Conservation (phyloP, 23 red algal genomes). For the Agarophyton chilense region DNA sequence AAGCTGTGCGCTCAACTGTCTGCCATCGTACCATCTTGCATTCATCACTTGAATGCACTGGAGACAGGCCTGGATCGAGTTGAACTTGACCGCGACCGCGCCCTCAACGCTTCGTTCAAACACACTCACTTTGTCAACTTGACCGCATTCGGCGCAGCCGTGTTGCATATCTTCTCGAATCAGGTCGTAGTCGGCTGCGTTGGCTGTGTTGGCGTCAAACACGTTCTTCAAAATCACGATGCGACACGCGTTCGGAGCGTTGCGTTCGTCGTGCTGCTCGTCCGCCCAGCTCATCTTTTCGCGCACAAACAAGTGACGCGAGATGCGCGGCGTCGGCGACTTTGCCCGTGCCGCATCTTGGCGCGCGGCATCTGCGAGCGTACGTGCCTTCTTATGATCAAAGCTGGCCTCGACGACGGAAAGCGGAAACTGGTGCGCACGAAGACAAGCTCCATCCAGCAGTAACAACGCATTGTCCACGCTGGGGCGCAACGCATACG, state of each 20-base stretch:
- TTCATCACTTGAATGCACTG: constrained; percentile 78
- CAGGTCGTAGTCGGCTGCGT: constrained; percentile 42
- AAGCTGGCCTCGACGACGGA: constrained; percentile 34
- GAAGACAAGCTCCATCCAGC: constrained; percentile 44
- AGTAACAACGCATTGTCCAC: constrained; percentile 72
- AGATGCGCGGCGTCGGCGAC: background rate
- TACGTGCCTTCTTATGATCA: constrained; percentile 50
- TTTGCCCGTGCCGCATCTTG: background rate
- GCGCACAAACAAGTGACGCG: background rate
- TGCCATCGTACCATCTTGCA: constrained; percentile 80
- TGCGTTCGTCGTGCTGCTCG: background rate
- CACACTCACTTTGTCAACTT: constrained; percentile 73
- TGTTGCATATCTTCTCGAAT: constrained; percentile 67
- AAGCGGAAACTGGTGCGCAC: background rate
- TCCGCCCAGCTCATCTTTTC: constrained; percentile 69
- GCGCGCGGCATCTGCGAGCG: background rate
- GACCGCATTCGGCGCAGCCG: constrained; percentile 44
- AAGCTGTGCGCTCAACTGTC: constrained; percentile 61
- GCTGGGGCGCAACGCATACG: constrained; percentile 69
- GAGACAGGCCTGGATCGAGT: constrained; percentile 13
- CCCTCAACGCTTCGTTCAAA: constrained; percentile 79
- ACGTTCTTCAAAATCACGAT: constrained; percentile 85
- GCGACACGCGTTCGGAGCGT: constrained; percentile 5
- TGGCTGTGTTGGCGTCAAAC: constrained; percentile 61
- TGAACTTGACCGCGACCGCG: constrained; percentile 73